phyloP scores from a whole-genome alignment of 1,284 basidiomycete species.

The Ganoderma sinense region DNA sequence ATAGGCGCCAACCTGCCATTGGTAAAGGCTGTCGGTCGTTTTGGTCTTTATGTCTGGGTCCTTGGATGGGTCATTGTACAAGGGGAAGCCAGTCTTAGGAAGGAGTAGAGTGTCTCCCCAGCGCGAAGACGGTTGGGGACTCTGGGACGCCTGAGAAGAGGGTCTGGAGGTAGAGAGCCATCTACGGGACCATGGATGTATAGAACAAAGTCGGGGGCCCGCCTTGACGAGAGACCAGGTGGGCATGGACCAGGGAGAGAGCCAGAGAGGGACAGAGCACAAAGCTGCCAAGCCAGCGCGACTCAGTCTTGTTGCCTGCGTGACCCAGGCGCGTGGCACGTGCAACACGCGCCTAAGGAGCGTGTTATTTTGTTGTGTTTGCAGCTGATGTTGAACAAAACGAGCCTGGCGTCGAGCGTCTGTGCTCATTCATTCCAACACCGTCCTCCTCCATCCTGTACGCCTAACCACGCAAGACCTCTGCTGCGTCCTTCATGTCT shows the following conservation, averaged over 20 bases:
- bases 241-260: conserved; percentile 24
- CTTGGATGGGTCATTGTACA: conserved; percentile 76
- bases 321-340: conserved; percentile 30
- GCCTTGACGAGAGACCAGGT: conserved; percentile 26
- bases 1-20: conserved; percentile 77
- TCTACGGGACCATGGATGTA: conserved; percentile 19
- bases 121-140: conserved; percentile 36
- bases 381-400: conserved; percentile 44
- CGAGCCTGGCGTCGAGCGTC: conserved; percentile 29
- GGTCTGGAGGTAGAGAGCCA: conserved; percentile 18
- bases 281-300: background rate
- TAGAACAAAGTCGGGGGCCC: conserved; percentile 17
- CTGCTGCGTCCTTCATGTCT: conserved; percentile 40
- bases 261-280: conserved; percentile 1
- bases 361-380: conserved; percentile 43
- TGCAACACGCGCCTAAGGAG: conserved; percentile 32
- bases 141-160: conserved; percentile 40
- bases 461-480: conserved; percentile 27
- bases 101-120: conserved; percentile 74
- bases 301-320: background rate
- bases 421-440: conserved; percentile 30
- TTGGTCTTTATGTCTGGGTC: conserved; percentile 69
- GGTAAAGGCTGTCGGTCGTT: conserved; percentile 84
- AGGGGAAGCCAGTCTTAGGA: conserved; percentile 85
- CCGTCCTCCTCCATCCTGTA: conserved; percentile 34